A percentile compares a stretch with the other conserved stretches of the same genome.
Conservation (phyloP, 2,329 filamentous ascomycete species). For the Plenodomus lindquistii region DNA sequence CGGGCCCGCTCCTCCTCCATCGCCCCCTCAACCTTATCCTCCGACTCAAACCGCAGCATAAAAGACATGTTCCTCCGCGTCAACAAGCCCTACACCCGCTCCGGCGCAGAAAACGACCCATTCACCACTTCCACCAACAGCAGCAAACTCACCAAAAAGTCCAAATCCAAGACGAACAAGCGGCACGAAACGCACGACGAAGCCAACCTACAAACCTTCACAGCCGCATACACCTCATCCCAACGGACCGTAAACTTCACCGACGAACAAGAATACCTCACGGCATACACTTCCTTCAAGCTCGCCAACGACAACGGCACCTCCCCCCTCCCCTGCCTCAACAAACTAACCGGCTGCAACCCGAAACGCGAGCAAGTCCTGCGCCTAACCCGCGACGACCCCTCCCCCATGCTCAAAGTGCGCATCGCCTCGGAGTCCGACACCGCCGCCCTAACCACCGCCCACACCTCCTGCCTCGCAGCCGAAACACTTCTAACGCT, state of each 20-base stretch:
- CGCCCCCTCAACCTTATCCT: constrained; percentile 15
- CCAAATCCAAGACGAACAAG: constrained; percentile 4
- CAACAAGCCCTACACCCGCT: constrained; percentile 23
- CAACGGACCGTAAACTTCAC: constrained; percentile 32
- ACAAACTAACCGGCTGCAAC: constrained; percentile 33
- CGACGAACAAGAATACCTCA: constrained; percentile 25
- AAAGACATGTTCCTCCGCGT: constrained; percentile 24
- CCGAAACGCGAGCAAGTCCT: constrained; percentile 28
- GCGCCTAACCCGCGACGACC: constrained; percentile 14
- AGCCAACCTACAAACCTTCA: constrained; percentile 20
- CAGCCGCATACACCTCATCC: constrained; percentile 8
- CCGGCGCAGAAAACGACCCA: constrained; percentile 15
- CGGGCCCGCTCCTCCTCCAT: constrained; percentile 10
- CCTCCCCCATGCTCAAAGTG: constrained; percentile 2
- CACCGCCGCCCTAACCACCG: constrained; percentile 2
- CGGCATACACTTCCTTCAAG: constrained; percentile 13
- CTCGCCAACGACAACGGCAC: constrained; percentile 5
- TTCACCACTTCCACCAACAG: constrained; percentile 10
- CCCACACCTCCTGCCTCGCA: background rate
- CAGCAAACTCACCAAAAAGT: constrained; percentile 2
- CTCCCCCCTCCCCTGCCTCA: constrained; percentile 25
- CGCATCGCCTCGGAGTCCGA: constrained; percentile 5
- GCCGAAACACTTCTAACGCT: constrained; percentile 24
- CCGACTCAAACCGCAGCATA: constrained; percentile 23
- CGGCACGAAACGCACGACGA: constrained; percentile 20